phyloP scores from a whole-genome alignment of 2,329 filamentous ascomycete species.

The Tolypocladium sp. region DNA sequence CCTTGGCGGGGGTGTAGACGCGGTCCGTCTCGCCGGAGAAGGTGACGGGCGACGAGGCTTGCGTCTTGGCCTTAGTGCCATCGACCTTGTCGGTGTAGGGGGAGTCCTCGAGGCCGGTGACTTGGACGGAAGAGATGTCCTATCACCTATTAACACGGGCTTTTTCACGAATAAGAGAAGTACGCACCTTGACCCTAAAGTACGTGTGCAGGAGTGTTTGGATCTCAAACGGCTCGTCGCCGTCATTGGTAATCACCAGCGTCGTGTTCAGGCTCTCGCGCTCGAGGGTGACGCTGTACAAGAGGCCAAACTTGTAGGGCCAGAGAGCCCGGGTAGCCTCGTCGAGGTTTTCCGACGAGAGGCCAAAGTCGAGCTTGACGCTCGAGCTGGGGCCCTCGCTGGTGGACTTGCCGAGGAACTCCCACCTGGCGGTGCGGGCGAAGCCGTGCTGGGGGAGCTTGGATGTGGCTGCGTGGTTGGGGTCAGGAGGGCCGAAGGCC shows the following conservation, averaged over 20 bases:
- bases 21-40: conserved; percentile 79
- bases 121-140: conserved; percentile 67
- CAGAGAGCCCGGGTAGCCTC: conserved; percentile 63
- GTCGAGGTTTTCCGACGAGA: conserved; percentile 64
- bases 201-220: conserved; percentile 91
- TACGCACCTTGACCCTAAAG: conserved; percentile 64
- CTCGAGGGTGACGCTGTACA: conserved; percentile 85
- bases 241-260: conserved; percentile 84
- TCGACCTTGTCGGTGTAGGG: conserved; percentile 80
- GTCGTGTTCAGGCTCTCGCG: conserved; percentile 68
- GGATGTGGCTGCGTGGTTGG: conserved; percentile 66
- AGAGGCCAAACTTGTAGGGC: conserved; percentile 79
- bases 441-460: conserved; percentile 89
- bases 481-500: conserved; percentile 80
- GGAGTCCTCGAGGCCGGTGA: conserved; percentile 69
- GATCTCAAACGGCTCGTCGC: conserved; percentile 74
- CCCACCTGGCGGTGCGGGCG: conserved; percentile 82
- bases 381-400: conserved; percentile 47
- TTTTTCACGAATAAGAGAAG: background rate
- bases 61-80: conserved; percentile 52
- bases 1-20: conserved; percentile 66
- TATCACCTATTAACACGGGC: conserved; percentile 24
- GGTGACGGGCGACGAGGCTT: conserved; percentile 51
- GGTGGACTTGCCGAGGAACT: conserved; percentile 79
- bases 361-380: conserved; percentile 92